phyloP scores from a whole-genome alignment of 371 early-diverging fungal genomes.

The Batkoa obscura region DNA sequence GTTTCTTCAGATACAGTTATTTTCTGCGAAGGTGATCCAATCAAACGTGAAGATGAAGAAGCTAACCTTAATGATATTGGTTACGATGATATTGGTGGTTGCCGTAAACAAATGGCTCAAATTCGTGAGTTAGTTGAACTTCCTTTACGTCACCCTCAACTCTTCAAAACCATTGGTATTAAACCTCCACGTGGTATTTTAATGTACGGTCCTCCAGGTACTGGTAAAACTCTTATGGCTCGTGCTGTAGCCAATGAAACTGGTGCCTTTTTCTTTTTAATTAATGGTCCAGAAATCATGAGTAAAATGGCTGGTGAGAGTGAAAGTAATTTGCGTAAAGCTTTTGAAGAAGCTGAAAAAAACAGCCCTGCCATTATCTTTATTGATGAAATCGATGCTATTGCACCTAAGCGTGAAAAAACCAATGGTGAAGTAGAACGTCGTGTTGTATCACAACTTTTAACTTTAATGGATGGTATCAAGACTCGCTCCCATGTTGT shows the following conservation, averaged over 20 bases:
- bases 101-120: conserved; percentile 98
- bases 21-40: conserved; percentile 93
- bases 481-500: conserved; percentile 20
- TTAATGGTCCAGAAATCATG: conserved; percentile 99
- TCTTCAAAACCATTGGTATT: conserved; percentile 96
- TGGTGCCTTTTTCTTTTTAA: conserved; percentile 82
- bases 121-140: conserved; percentile 98
- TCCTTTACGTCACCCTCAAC: conserved; percentile 94
- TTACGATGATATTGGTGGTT: conserved; percentile 99
- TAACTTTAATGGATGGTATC: conserved; percentile 94
- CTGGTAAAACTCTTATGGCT: conserved; percentile 71
- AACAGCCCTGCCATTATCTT: conserved; percentile 97
- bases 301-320: conserved; percentile 99
- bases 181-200: conserved; percentile 95
- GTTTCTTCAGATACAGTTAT: conserved; percentile 96
- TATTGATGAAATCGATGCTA: conserved; percentile 94
- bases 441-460: conserved; percentile 96
- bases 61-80: conserved; percentile 54
- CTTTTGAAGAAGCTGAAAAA: conserved; percentile 98
- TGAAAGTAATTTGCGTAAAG: conserved; percentile 95
- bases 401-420: conserved; percentile 99
- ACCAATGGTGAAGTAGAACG: conserved; percentile 99
- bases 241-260: conserved; percentile 57
- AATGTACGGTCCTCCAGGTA: conserved; percentile 99
- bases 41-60: conserved; percentile 97